Evolutionary conservation across 192 early-diverging fungal genomes (phyloP).

Genomic region (Phycomyces blakesleeanus): DNA sequence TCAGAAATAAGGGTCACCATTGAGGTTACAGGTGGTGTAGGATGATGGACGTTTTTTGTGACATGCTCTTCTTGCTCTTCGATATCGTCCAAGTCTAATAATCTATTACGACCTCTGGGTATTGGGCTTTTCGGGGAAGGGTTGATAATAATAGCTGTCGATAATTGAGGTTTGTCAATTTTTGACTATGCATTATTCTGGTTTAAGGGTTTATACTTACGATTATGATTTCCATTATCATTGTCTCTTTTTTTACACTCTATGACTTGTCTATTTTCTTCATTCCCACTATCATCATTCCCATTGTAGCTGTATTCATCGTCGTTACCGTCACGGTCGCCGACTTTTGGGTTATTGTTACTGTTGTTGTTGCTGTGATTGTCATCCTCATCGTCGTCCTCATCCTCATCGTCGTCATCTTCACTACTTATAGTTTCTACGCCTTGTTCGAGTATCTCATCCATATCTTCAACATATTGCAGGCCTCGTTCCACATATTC

Average conservation of each 20-base stretch:
- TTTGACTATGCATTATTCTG: too few species aligned
- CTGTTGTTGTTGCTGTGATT: too few species aligned
- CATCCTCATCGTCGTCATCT: constrained; percentile 19
- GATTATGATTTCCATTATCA: too few species aligned
- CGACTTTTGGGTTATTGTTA: too few species aligned
- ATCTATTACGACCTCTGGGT: too few species aligned
- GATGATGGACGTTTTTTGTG: background rate
- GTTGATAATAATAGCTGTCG: too few species aligned
- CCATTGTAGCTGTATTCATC: background rate
- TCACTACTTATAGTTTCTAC: constrained; percentile 21
- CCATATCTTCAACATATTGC: constrained; percentile 46
- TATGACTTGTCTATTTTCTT: background rate
- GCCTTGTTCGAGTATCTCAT: constrained; percentile 28
- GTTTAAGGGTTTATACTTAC: too few species aligned
- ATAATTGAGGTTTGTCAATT: too few species aligned
- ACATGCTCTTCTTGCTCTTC: background rate
- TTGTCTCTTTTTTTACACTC: too few species aligned
- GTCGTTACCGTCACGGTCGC: too few species aligned
- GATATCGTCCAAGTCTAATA: background rate
- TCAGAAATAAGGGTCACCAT: constrained; percentile 46
- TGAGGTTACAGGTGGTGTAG: background rate
- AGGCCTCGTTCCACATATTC: constrained; percentile 64
- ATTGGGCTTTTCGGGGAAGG: too few species aligned
- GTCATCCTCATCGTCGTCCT: background rate
- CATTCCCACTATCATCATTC: background rate